Conservation (phyloP, 331 rosid genomes). For the Telfairia occidentalis region DNA sequence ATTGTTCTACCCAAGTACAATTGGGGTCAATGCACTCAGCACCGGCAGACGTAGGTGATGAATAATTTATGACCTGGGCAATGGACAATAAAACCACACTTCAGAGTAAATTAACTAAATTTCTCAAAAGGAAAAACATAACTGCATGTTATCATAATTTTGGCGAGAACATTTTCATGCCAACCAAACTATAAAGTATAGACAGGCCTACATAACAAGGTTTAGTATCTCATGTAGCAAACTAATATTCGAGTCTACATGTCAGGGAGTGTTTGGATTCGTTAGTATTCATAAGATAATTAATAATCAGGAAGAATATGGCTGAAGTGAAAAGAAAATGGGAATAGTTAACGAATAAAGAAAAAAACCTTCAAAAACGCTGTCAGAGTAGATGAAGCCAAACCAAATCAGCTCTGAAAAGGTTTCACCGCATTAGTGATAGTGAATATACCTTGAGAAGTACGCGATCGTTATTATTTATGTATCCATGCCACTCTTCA, state of each 20-base stretch:
- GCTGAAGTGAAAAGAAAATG: neutral
- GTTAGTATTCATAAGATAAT: neutral
- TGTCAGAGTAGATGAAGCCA: neutral
- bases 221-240: neutral
- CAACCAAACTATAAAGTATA: neutral
- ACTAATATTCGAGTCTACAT: neutral
- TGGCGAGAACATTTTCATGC: neutral
- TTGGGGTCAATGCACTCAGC: conserved; percentile 90
- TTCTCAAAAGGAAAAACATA: neutral
- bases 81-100: conserved; percentile 7
- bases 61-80: conserved; percentile 71
- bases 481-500: conserved; percentile 95
- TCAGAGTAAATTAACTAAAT: neutral
- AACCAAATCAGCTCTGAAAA: neutral
- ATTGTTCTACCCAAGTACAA: conserved; percentile 97
- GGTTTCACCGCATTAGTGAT: neutral
- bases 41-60: conserved; percentile 87
- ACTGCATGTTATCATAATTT: neutral
- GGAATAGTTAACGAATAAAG: neutral
- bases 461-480: conserved; percentile 80
- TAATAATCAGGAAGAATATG: neutral
- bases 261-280: neutral
- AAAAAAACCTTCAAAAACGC: neutral
- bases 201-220: neutral
- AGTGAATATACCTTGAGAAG: conserved; percentile 62